These are phyloP conservation scores for Fusarium graminum DNA, from an alignment of 2,329 filamentous ascomycete genomes.

Conservation along the genomic window DNA sequence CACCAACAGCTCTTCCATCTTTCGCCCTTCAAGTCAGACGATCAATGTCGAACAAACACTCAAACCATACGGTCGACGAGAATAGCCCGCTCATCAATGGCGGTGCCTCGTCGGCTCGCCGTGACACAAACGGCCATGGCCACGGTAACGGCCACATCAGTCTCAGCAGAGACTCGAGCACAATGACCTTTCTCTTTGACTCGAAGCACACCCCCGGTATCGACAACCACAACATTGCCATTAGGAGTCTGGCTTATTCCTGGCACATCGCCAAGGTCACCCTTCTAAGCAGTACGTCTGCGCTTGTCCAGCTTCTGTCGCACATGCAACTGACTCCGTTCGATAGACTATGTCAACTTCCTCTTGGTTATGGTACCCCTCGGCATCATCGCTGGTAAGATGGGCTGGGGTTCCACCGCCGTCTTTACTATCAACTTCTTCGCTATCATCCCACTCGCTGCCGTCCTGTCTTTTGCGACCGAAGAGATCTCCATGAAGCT, in stretches of 20 bases:
- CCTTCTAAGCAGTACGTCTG: conserved; percentile 68
- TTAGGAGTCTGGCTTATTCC: conserved; percentile 61
- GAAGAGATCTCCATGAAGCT: conserved; percentile 80
- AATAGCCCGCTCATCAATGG: conserved; percentile 59
- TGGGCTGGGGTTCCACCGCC: conserved; percentile 73
- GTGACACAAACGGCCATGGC: conserved; percentile 30
- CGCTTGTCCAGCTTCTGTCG: not conserved
- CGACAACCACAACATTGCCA: conserved; percentile 60
- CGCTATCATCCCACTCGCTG: conserved; percentile 81
- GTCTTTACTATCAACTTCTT: conserved; percentile 85
- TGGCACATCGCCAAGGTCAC: conserved; percentile 71
- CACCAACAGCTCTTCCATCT: conserved; percentile 46
- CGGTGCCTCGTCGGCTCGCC: conserved; percentile 47
- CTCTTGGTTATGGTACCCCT: conserved; percentile 80
- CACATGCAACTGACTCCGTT: conserved; percentile 18
- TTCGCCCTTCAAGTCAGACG: conserved; percentile 48
- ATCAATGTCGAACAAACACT: conserved; percentile 52
- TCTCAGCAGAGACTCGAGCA: conserved; percentile 42
- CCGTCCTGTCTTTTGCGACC: conserved; percentile 80
- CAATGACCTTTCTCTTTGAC: conserved; percentile 62
- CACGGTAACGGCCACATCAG: conserved; percentile 45
- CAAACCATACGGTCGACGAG: conserved; percentile 52
- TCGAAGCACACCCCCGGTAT: conserved; percentile 64
- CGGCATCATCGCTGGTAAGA: conserved; percentile 75
- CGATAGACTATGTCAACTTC: conserved; percentile 73